Base-by-base conservation (phyloP, 306 rosid species). In the Cyamopsis tetragonoloba region DNA sequence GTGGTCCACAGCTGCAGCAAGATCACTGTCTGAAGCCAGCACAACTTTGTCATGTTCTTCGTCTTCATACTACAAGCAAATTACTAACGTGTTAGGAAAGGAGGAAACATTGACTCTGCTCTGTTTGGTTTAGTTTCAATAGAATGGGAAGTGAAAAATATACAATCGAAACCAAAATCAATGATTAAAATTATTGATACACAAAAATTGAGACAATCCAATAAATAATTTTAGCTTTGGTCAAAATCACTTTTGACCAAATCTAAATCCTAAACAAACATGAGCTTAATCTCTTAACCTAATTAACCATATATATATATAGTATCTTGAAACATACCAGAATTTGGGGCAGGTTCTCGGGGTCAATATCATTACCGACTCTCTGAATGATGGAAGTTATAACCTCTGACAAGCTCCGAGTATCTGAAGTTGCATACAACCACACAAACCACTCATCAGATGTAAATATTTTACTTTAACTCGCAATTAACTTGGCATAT, bases 21-120 rank as follows among this genome's bases (percentile, higher is more conserved):
- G 99, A 79, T 95, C 99, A 70, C 69, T 70, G 71, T 95, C 99
- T 14, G 97, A 88, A 74, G 95, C 91, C 77, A 95, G 70, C 17
- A 95, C 83, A 62, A 95, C 83, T 77, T 79, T 86, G 68, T 95
- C 99, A 35, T 60, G 86, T 66, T 95, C 99, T 81, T 91, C 99
- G 67, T 95, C 99, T 80, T 95, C 99, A 10, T 95, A 95, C 99
- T 95, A 62, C 78, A 73, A 39, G 71, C 44, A 57, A 37, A 62
- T 77, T 38, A 22, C 26, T 53, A 59, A 46, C 71, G 70, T 70
- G 66, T 53, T 57, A 64, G 62, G 44, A 48, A 48, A 41, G 18
- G 27, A 50, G 19, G 69, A 53, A 20, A 19, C 8, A 24, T 23
- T 4, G 26, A 20, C 42, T n/a, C n/a, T n/a, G n/a, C n/a, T n/a